Evolutionary conservation across 352 stramenopile genomes (phyloP).

Genomic region (Globisporangium acanthophoron): DNA sequence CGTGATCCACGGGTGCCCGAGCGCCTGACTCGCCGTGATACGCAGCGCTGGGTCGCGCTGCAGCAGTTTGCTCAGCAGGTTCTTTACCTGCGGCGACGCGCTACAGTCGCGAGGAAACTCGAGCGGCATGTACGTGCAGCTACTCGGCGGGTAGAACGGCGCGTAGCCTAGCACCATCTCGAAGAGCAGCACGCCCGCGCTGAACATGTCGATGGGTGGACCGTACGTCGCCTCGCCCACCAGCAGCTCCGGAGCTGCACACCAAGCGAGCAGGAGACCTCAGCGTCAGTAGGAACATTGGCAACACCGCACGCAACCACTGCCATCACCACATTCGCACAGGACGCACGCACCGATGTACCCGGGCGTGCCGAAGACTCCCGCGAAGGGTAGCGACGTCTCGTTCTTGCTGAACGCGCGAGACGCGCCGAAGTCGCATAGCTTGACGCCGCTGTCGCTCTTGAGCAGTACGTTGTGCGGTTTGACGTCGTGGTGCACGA

Average conservation of each 20-base stretch:
- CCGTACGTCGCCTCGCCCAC: conserved; percentile 45
- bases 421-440: conserved; percentile 84
- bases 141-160: conserved; percentile 65
- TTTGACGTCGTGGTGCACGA: conserved; percentile 91
- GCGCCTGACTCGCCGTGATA: conserved; percentile 70
- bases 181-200: conserved; percentile 61
- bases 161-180: conserved; percentile 74
- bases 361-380: conserved; percentile 63
- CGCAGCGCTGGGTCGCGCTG: conserved; percentile 61
- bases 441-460: conserved; percentile 42
- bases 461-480: conserved; percentile 74
- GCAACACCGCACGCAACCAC: background rate
- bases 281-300: too few relatives aligned
- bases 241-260: conserved; percentile 41
- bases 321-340: background rate
- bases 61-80: conserved; percentile 69
- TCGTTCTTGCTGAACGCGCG: conserved; percentile 54
- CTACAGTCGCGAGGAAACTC: conserved; percentile 43
- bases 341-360: conserved; percentile 34
- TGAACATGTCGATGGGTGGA: conserved; percentile 71
- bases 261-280: too few relatives aligned
- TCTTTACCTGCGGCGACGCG: conserved; percentile 40
- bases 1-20: conserved; percentile 83
- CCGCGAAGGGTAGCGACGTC: conserved; percentile 46
- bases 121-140: conserved; percentile 49